Evolutionary conservation across 164 flowering plant species (phyloP).

Genomic region (Magnolia officinalis): DNA sequence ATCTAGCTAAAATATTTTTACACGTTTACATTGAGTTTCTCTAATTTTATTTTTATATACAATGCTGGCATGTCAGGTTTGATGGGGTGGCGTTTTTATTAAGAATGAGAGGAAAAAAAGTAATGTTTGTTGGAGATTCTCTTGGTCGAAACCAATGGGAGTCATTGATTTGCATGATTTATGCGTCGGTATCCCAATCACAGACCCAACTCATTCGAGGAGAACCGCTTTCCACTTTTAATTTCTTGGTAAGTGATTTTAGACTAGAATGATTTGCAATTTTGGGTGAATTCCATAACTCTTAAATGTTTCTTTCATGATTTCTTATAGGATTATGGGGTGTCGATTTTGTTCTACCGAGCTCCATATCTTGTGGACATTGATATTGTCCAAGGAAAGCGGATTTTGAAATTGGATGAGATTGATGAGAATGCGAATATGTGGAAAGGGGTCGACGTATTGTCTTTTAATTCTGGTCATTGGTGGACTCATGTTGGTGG

Average conservation of each 20-base stretch:
- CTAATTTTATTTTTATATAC: background rate
- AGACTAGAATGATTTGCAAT: too few species aligned
- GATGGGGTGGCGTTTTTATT: conserved; percentile 57
- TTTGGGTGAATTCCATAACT: background rate
- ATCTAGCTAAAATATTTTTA: too few species aligned
- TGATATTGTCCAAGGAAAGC: conserved; percentile 21
- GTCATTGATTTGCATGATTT: conserved; percentile 81
- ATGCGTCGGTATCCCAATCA: conserved; percentile 38
- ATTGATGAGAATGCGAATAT: conserved; percentile 29
- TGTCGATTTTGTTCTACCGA: conserved; percentile 27
- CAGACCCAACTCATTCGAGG: conserved; percentile 55
- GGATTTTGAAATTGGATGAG: conserved; percentile 49
- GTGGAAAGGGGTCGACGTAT: conserved; percentile 53
- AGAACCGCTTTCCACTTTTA: conserved; percentile 72
- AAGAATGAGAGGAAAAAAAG: conserved; percentile 66
- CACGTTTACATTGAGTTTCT: too few species aligned
- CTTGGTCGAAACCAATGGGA: conserved; percentile 92
- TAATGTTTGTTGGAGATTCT: conserved; percentile 95
- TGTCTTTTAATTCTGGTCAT: conserved; percentile 67
- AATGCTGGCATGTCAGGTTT: conserved; percentile 39
- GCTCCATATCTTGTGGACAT: conserved; percentile 55
- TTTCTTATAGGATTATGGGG: conserved; percentile 34
- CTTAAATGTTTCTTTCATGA: background rate
- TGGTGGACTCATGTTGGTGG: conserved; percentile 68
- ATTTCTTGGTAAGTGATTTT: conserved; percentile 53